Evolutionary conservation across 768 basidiomycete species (phyloP), one percentile per base, ranked within the genome.

Genomic region (Agrocybe praecox): DNA sequence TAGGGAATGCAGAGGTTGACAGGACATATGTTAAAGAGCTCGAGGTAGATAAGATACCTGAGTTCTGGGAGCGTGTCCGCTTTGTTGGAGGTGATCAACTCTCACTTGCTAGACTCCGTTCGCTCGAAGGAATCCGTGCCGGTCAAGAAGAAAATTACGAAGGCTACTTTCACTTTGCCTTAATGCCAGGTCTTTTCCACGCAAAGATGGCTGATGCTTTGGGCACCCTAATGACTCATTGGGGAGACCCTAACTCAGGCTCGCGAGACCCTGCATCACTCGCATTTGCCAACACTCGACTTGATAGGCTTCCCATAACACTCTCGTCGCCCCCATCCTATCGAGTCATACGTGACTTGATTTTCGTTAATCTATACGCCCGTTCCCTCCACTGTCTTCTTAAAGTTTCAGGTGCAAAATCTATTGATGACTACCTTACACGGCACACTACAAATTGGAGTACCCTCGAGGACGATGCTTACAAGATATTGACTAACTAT

Each of bases 121-220:
- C 75, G 6, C 23, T 76, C 5, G 54, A 59, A 23, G 64, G 48
- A 42, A 67, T 70, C 34, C 70, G 73, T 1, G 65, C 69, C 8
- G 71, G 72, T 17, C 67, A 76, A 32, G 71, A 74, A 47, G 52
- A 42, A 11, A 66, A 67, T 0, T 59, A 9, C 7, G 21, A 62
- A 26, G 22, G 54, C 0, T 66, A 69, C 67, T 58, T 60, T 52
- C 14, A 64, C 61, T 5, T 69, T 57, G 62, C 51, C 11, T 40
- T 54, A 8, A 60, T 69, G 26, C 70, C 71, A 2, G 76, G 75
- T 2, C 65, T 76, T 1, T 77, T 77, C 58, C 76, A 79, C 56
- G 66, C 56, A 14, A 72, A 76, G 54, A 75, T 76, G 22, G 67
- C 72, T 0, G 71, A 71, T 33, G 57, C 33, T 0, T 71, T 74